Percentiles rank a stretch among this genome's conserved stretches.
Evolutionary conservation across 139 green algal genomes (phyloP).

Genomic region (Nannochloris sp.): DNA sequence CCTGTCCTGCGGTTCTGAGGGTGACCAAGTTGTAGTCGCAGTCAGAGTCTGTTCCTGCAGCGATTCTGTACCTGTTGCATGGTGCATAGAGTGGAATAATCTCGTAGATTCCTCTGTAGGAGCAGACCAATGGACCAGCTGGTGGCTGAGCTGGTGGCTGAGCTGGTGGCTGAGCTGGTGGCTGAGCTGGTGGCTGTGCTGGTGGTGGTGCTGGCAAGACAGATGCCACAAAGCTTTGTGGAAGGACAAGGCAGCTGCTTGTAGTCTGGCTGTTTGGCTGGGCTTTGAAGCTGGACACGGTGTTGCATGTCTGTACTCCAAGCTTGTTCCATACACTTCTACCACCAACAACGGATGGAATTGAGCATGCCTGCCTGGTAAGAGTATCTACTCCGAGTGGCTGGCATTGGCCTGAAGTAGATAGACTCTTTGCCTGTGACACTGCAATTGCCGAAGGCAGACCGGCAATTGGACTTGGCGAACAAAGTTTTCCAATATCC

Average conservation of each 20-base stretch:
- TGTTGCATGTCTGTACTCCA: background rate
- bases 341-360: background rate
- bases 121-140: background rate
- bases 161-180: background rate
- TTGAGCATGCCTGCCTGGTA: background rate
- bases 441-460: background rate
- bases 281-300: background rate
- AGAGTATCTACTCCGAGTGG: background rate
- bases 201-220: background rate
- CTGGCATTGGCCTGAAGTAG: background rate
- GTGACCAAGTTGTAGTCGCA: background rate
- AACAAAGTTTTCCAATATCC: background rate
- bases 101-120: background rate
- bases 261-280: background rate
- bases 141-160: background rate
- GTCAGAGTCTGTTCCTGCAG: conserved; percentile 1
- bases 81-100: background rate
- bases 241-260: background rate
- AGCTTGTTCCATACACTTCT: background rate
- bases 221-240: background rate
- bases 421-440: background rate
- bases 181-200: background rate
- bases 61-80: background rate
- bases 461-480: background rate
- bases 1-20: background rate